phyloP scores from a whole-genome alignment of 2,329 filamentous ascomycete genomes.

The Penicillium thymicola region DNA sequence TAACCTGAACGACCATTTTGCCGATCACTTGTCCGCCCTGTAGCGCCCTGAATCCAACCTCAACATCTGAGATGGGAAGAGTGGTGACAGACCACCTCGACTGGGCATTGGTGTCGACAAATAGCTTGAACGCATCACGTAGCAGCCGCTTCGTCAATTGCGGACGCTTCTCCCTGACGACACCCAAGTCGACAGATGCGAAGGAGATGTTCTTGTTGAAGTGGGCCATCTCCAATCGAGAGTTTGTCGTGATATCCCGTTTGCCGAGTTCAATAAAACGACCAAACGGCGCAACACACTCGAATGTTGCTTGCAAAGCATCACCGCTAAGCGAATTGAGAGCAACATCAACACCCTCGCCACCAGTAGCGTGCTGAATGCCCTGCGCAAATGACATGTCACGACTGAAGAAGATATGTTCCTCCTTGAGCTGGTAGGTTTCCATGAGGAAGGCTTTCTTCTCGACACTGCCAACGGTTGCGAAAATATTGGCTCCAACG shows the following conservation, averaged over 20 bases:
- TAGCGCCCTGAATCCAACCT: constrained; percentile 25
- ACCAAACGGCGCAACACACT: constrained; percentile 31
- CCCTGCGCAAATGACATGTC: constrained; percentile 21
- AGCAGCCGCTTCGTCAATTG: constrained; percentile 22
- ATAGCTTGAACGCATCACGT: constrained; percentile 23
- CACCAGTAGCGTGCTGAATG: constrained; percentile 27
- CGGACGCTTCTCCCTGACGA: constrained; percentile 23
- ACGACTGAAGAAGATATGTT: constrained; percentile 20
- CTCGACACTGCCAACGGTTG: constrained; percentile 21
- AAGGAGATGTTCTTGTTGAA: constrained; percentile 48
- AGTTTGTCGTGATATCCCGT: constrained; percentile 33
- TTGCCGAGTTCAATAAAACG: constrained; percentile 38
- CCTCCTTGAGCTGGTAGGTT: constrained; percentile 12
- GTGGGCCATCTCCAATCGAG: constrained; percentile 45
- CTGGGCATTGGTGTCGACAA: constrained; percentile 12
- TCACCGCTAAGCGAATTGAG: constrained; percentile 31
- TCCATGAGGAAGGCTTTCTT: constrained; percentile 25
- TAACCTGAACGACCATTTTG: constrained; percentile 24
- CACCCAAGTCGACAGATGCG: constrained; percentile 41
- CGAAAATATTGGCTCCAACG: constrained; percentile 24
- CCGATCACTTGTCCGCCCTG: constrained; percentile 25
- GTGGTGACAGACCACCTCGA: constrained; percentile 19
- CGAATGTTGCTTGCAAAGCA: constrained; percentile 26
- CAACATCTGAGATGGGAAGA: constrained; percentile 22
- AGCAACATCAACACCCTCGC: constrained; percentile 29